These are phyloP conservation scores for Psilocybe sp. DNA, from an alignment of 768 basidiomycete genomes.

Conservation along the genomic window DNA sequence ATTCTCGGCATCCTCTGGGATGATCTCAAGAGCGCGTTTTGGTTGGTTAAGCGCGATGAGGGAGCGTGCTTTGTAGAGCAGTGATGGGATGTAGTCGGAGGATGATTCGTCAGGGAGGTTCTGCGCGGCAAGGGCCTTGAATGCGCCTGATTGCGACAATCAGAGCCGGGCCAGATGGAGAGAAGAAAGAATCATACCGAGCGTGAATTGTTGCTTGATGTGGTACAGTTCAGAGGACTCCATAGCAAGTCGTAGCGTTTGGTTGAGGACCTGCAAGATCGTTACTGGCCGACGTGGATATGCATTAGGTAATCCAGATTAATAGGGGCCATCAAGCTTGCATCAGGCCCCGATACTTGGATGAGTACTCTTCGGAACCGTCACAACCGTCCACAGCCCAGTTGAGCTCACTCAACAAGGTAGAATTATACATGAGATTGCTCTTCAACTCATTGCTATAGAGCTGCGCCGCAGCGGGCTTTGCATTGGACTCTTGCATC, in stretches of 20 bases:
- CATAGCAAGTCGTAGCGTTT: conserved; percentile 16
- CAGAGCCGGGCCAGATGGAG: not conserved
- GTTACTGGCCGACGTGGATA: too few relatives aligned
- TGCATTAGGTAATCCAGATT: too few relatives aligned
- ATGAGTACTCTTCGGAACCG: too few relatives aligned
- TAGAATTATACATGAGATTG: too few relatives aligned
- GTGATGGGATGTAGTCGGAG: conserved; percentile 57
- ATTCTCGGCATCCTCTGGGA: conserved; percentile 59
- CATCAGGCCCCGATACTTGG: too few relatives aligned
- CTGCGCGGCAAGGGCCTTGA: conserved; percentile 54
- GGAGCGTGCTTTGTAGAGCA: conserved; percentile 80
- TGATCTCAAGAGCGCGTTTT: conserved; percentile 49
- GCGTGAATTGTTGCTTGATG: conserved; percentile 60
- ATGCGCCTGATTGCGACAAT: conserved; percentile 45
- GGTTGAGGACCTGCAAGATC: too few relatives aligned
- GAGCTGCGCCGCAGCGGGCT: too few relatives aligned
- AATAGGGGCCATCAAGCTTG: too few relatives aligned
- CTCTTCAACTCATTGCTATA: too few relatives aligned
- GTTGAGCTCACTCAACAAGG: too few relatives aligned
- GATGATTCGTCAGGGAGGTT: conserved; percentile 59
- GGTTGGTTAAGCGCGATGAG: conserved; percentile 68
- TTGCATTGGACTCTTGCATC: too few relatives aligned
- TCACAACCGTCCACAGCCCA: too few relatives aligned
- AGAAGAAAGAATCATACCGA: conserved; percentile 42
- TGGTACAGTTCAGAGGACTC: conserved; percentile 32